Base-by-base conservation (phyloP, 2,329 filamentous ascomycete species). In the Tolypocladium inflatum region DNA sequence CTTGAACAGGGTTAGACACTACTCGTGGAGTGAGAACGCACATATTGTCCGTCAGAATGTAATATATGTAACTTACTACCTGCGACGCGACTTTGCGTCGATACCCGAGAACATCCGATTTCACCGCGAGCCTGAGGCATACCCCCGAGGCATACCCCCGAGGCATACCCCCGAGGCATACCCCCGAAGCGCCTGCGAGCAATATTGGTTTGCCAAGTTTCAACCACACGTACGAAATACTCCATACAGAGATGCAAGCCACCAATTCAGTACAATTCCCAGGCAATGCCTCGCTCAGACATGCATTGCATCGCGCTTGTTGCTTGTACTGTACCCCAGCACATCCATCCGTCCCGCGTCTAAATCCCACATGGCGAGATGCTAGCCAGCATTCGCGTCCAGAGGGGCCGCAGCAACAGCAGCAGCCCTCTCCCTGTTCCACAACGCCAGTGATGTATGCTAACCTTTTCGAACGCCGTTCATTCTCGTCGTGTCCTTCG, bases 381-480 rank as follows among this genome's bases (percentile, higher is more conserved):
- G 48, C 48, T 35, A 15, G 48, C 30, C 30, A 35, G 48, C 48
- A 52, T 15, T 21, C 48, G 48, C 48, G 30, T n/a, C 10, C 30
- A 52, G 30, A 35, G 17, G 37, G 30, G 30, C 48, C 4, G 30
- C 48, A 52, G 30, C 48, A 35, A 11, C 30, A 15, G 30, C 48
- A n/a, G 48, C 30, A 35, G 30, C 30, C 7, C 8, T 33, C 15
- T 45, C 42, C n/a, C 55, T 48, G 56, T 41, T 57, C 63, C 63
- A 57, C 61, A 67, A 67, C 63, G 66, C 65, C 66, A 42, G 58
- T 65, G 58, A 61, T 55, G 51, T 39, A 66, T 67, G 64, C 63
- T 63, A 61, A 56, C 59, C 54, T 54, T 58, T 56, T 48, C 50
- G 56, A 65, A 67, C 62, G 66, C 67, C 67, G 42, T 58, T 59